phyloP scores from a whole-genome alignment of 2,329 filamentous ascomycete species.

The Claviceps purpurea region DNA sequence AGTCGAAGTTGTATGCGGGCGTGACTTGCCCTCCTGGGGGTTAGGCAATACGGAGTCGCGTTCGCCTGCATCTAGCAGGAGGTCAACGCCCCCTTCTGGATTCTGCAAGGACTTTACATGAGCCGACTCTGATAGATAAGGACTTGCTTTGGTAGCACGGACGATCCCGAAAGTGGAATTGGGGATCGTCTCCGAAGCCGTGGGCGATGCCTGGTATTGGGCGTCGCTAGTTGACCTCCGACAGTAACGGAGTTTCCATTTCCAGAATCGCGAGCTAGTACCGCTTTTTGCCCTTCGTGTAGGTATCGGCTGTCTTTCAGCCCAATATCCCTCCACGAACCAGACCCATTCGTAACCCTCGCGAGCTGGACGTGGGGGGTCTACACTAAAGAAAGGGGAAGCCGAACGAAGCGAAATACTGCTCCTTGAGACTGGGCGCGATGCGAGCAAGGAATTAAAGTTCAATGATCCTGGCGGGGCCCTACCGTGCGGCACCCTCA shows the following conservation, averaged over 20 bases:
- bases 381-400: slow-evolving; percentile 20
- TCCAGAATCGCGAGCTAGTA: slow-evolving; percentile 24
- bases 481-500: slow-evolving; percentile 2
- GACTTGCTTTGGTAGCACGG: slow-evolving; percentile 18
- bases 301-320: slow-evolving; percentile 30
- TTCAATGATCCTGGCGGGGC: neutral
- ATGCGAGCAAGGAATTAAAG: neutral
- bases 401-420: slow-evolving; percentile 4
- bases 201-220: slow-evolving; percentile 12
- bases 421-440: neutral
- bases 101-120: slow-evolving; percentile 35
- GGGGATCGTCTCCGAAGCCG: slow-evolving; percentile 9
- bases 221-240: slow-evolving; percentile 22
- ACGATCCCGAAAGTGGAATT: slow-evolving; percentile 5
- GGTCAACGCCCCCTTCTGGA: slow-evolving; percentile 9
- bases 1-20: neutral
- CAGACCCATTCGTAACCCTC: slow-evolving; percentile 48
- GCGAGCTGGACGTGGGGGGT: slow-evolving; percentile 41
- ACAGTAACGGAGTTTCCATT: slow-evolving; percentile 28
- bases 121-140: slow-evolving; percentile 33
- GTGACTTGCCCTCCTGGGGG: neutral
- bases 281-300: slow-evolving; percentile 17
- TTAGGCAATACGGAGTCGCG: slow-evolving; percentile 3
- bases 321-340: slow-evolving; percentile 50
- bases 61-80: slow-evolving; percentile 5